A percentile compares a stretch with the other conserved stretches of the same genome.
Conservation (phyloP, 768 basidiomycete species). For the Tulasnella sp. region DNA sequence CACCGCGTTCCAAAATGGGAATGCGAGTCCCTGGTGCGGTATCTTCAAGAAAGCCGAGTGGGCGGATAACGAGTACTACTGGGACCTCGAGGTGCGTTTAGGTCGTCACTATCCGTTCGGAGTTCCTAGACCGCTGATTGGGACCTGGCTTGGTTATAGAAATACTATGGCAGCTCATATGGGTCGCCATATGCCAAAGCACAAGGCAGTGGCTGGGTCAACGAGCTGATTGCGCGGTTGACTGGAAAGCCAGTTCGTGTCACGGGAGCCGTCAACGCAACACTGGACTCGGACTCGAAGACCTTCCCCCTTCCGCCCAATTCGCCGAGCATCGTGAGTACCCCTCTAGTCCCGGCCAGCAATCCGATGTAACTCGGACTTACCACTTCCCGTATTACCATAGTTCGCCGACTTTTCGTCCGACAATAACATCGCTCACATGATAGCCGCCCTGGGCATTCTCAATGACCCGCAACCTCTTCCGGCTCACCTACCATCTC, state of each 20-base stretch:
- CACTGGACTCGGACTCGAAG: constrained; percentile 23
- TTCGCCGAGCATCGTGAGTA: constrained; percentile 12
- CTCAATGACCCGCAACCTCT: constrained; percentile 17
- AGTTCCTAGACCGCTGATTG: neutral
- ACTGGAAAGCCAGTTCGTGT: constrained; percentile 28
- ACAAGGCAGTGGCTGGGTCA: constrained; percentile 34
- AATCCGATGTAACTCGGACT: neutral
- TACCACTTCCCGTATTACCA: neutral
- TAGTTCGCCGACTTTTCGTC: constrained; percentile 38
- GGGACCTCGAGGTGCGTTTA: constrained; percentile 29
- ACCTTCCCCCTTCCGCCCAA: constrained; percentile 36
- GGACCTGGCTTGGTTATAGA: neutral
- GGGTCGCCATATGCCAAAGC: constrained; percentile 11
- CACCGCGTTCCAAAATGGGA: constrained; percentile 11
- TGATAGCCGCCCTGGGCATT: constrained; percentile 35
- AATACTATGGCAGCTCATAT: constrained; percentile 24
- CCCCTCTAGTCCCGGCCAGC: neutral
- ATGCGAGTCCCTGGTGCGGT: constrained; percentile 27
- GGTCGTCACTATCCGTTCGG: neutral
- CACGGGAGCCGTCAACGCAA: constrained; percentile 30
- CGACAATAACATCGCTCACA: constrained; percentile 34
- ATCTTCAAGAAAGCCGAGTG: constrained; percentile 29
- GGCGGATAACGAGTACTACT: constrained; percentile 28
- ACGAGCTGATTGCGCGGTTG: constrained; percentile 34
- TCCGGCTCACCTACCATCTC: constrained; percentile 4